phyloP scores from a whole-genome alignment of 2,329 filamentous ascomycete genomes.

The Diaporthe aspalathi region DNA sequence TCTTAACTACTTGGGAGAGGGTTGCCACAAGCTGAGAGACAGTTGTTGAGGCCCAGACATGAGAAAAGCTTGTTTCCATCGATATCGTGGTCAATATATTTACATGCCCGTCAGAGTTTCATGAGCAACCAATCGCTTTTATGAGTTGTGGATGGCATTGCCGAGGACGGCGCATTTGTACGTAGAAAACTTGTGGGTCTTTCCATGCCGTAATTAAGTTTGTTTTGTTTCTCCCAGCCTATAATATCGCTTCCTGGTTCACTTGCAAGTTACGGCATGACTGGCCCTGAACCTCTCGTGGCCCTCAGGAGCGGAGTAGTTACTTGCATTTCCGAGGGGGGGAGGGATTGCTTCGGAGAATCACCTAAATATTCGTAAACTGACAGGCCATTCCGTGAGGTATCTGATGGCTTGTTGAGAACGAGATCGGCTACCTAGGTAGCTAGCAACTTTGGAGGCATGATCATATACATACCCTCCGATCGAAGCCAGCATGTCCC shows the following conservation, averaged over 20 bases:
- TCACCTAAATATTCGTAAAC: too few species aligned
- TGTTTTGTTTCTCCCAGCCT: background rate
- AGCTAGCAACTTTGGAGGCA: too few species aligned
- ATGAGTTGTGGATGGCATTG: background rate
- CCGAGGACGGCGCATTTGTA: background rate
- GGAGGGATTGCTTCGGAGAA: too few species aligned
- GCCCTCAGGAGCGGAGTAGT: too few species aligned
- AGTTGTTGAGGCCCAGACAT: background rate
- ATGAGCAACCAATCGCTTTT: slow-evolving; percentile 6
- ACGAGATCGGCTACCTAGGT: too few species aligned
- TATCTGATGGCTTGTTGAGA: too few species aligned
- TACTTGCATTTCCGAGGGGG: too few species aligned
- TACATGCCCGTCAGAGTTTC: background rate
- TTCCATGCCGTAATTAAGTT: background rate
- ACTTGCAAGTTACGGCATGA: too few species aligned
- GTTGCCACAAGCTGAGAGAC: too few species aligned
- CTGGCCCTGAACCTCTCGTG: too few species aligned
- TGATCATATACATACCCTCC: background rate
- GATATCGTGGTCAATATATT: background rate
- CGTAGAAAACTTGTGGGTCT: background rate
- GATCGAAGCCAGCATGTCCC: background rate
- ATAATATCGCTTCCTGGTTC: background rate
- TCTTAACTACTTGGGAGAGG: too few species aligned
- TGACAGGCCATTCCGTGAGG: too few species aligned
- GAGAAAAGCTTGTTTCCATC: background rate